Base-by-base conservation (phyloP, 2,329 filamentous ascomycete species). In the Reticulascus tulasneorum region DNA sequence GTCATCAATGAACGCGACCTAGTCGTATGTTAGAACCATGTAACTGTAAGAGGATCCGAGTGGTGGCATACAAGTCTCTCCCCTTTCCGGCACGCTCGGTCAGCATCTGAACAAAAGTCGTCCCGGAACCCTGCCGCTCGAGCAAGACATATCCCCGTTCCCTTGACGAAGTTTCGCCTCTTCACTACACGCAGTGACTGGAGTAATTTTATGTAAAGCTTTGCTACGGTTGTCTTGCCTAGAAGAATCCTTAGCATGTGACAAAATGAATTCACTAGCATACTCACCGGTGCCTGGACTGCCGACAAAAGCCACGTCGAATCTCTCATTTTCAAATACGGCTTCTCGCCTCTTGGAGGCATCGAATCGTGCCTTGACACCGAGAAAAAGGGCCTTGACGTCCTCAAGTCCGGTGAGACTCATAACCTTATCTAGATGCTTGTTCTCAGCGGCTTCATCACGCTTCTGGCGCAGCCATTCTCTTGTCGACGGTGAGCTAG, bases 201-300 rank as follows among this genome's bases (percentile, higher is more conserved):
- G 3, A 82, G 53, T 23, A 79, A 73, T 16, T 71, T 67, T 1
- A 71, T 71, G 44, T 82, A 82, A 3, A 74, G 55, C 0, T 73
- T 61, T 5, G 77, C 78, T 4, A 82, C 69, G 0, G 77, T 81
- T 0, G 77, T 82, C 58, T 79, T 79, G 1, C 74, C 71, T 36
- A n/a, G n/a, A n/a, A n/a, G n/a, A n/a, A n/a, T 12, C 8, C 2
- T n/a, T 6, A 11, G 16, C 11, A 18, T 1, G 31, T 33, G 15
- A 33, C 21, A 16, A 5, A 15, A 4, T 24, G 11, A n/a, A 18
- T 23, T 4, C 4, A n/a, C 20, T 10, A 5, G 11, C 17, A 17
- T 7, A 24, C 15, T 23, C 25, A 16, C 33, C 33, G 19, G 26
- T 30, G 18, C 33, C 33, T 6, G 29, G 16, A 9, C 30, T 36